A percentile compares a stretch with the other conserved stretches of the same genome.
phyloP scores from a whole-genome alignment of 139 green algal genomes.

The Yamagishiella unicocca region DNA sequence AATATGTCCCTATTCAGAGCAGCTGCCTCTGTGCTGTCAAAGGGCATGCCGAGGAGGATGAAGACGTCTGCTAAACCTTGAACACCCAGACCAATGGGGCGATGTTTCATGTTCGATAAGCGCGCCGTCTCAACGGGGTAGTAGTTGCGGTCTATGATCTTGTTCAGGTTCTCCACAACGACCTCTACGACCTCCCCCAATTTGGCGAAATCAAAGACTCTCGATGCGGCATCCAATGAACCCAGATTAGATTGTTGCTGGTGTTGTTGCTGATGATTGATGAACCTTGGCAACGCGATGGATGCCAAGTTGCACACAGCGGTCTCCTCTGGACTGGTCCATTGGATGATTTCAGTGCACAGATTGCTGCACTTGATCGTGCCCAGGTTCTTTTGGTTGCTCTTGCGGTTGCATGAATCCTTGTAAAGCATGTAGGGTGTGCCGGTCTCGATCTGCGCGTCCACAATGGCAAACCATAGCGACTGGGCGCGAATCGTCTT shows the following conservation, averaged over 20 bases:
- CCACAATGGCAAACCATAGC: conserved; percentile 56
- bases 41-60: conserved; percentile 50
- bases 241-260: too few relatives aligned
- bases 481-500: conserved; percentile 19
- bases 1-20: conserved; percentile 51
- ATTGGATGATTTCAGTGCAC: conserved; percentile 60
- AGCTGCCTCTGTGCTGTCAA: conserved; percentile 31
- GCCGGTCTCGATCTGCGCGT: conserved; percentile 60
- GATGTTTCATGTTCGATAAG: conserved; percentile 46
- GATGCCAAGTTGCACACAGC: conserved; percentile 63
- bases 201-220: conserved; percentile 26
- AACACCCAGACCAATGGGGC: conserved; percentile 59
- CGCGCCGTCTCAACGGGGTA: conserved; percentile 48
- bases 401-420: conserved; percentile 60
- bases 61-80: conserved; percentile 61
- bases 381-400: conserved; percentile 63
- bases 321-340: conserved; percentile 17
- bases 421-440: conserved; percentile 63
- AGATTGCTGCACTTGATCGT: conserved; percentile 62
- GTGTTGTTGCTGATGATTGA: neutral
- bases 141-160: conserved; percentile 56
- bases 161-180: conserved; percentile 57
- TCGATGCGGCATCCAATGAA: too few relatives aligned
- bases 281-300: conserved; percentile 41
- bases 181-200: conserved; percentile 23